Evolutionary conservation across 768 basidiomycete species (phyloP).

Genomic region (Phaeotremella fagi): DNA sequence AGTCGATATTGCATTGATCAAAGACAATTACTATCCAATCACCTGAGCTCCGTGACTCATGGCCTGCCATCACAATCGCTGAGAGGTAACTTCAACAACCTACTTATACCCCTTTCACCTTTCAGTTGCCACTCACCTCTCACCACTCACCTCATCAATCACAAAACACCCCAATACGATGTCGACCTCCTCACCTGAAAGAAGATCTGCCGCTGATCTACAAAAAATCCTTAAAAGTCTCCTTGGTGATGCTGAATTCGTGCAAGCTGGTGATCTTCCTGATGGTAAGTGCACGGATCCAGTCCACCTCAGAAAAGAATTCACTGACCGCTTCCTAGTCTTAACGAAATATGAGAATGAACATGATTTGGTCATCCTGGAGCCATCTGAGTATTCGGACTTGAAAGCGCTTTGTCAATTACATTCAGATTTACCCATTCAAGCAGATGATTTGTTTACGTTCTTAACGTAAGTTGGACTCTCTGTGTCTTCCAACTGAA

Average conservation of each 20-base stretch:
- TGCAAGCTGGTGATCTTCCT: conserved; percentile 30
- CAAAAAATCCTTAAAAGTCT: conserved; percentile 37
- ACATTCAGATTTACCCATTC: conserved; percentile 26
- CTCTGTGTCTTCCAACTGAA: conserved; percentile 1
- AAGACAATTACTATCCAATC: too few relatives aligned
- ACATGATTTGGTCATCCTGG: conserved; percentile 29
- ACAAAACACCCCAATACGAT: not conserved
- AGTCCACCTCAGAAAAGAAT: not conserved
- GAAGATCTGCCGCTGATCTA: conserved; percentile 34
- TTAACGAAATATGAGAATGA: conserved; percentile 20
- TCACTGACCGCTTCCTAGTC: conserved; percentile 9
- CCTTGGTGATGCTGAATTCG: conserved; percentile 27
- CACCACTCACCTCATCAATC: not conserved
- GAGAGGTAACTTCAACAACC: not conserved
- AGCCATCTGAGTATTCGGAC: conserved; percentile 22
- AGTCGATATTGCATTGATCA: too few relatives aligned
- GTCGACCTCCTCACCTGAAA: conserved; percentile 12
- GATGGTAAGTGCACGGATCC: conserved; percentile 16
- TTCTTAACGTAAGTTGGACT: conserved; percentile 31
- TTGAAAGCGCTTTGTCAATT: conserved; percentile 15
- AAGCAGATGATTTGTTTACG: conserved; percentile 26
- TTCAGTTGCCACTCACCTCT: not conserved
- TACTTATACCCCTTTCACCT: not conserved
- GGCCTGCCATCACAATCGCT: too few relatives aligned
- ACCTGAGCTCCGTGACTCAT: too few relatives aligned